These are phyloP conservation scores for Epichloe gansuensis DNA, from an alignment of 2,329 filamentous ascomycete species.

Conservation along the genomic window DNA sequence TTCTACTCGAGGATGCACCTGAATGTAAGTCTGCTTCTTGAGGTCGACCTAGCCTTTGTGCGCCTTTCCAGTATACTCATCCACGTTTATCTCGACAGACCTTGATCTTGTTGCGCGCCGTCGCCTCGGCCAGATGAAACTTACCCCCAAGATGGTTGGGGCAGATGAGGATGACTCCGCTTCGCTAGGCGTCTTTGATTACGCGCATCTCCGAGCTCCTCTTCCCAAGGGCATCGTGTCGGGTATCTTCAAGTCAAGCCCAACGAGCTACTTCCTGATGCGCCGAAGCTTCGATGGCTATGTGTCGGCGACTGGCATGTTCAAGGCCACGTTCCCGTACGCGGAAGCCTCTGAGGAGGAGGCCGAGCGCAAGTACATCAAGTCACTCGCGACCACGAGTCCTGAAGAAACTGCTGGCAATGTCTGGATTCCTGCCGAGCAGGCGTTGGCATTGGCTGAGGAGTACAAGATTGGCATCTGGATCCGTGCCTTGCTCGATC, in stretches of 20 bases:
- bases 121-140: conserved; percentile 82
- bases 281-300: conserved; percentile 74
- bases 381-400: conserved; percentile 67
- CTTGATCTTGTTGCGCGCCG: conserved; percentile 67
- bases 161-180: conserved; percentile 61
- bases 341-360: conserved; percentile 61
- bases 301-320: conserved; percentile 81
- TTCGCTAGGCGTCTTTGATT: conserved; percentile 78
- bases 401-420: conserved; percentile 90
- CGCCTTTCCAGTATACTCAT: neutral
- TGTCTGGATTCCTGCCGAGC: conserved; percentile 79
- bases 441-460: conserved; percentile 69
- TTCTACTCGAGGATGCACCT: conserved; percentile 52
- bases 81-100: conserved; percentile 32
- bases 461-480: conserved; percentile 79
- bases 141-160: conserved; percentile 69
- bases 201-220: conserved; percentile 86
- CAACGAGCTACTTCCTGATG: conserved; percentile 95
- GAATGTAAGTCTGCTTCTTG: conserved; percentile 34
- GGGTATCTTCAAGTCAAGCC: conserved; percentile 81
- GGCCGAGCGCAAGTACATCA: conserved; percentile 70
- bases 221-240: conserved; percentile 83
- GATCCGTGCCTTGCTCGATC: conserved; percentile 86
- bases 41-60: neutral
- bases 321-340: conserved; percentile 79